Evolutionary conservation across 768 basidiomycete species (phyloP).

Genomic region (Hemileccinum rubropunctum): DNA sequence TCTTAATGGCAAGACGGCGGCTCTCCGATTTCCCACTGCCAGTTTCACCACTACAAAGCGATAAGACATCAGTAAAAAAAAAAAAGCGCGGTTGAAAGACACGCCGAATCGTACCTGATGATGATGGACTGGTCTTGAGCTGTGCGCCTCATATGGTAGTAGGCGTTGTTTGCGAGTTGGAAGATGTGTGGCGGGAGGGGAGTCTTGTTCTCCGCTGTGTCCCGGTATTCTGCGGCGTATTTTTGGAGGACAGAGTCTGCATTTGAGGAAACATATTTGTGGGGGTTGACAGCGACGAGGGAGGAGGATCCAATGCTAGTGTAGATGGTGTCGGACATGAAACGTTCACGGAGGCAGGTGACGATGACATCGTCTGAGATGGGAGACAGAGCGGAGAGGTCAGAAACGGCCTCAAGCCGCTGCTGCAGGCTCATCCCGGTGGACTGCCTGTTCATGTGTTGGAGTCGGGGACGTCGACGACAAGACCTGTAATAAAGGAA

Average conservation of each 20-base stretch:
- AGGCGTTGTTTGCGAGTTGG: conserved; percentile 85
- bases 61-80: not conserved
- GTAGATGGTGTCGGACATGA: conserved; percentile 82
- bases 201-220: conserved; percentile 61
- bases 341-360: conserved; percentile 80
- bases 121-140: conserved; percentile 90
- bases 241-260: conserved; percentile 82
- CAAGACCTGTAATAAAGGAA: no score
- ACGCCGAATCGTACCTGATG: conserved; percentile 57
- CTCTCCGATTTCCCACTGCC: conserved; percentile 94
- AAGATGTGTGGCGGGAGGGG: conserved; percentile 84
- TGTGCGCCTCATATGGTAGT: conserved; percentile 95
- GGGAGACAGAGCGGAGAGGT: conserved; percentile 65
- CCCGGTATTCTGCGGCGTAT: conserved; percentile 84
- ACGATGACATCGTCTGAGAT: conserved; percentile 84
- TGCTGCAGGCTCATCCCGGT: conserved; percentile 51
- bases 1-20: conserved; percentile 85
- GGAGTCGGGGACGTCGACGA: not conserved
- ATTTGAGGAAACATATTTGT: conserved; percentile 84
- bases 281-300: conserved; percentile 88
- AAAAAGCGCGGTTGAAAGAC: not conserved
- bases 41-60: conserved; percentile 73
- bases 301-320: conserved; percentile 67
- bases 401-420: conserved; percentile 67
- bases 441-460: conserved; percentile 42